Base-by-base conservation (phyloP, 176 grass and related monocot genomes). In the Thalia dealbata region DNA sequence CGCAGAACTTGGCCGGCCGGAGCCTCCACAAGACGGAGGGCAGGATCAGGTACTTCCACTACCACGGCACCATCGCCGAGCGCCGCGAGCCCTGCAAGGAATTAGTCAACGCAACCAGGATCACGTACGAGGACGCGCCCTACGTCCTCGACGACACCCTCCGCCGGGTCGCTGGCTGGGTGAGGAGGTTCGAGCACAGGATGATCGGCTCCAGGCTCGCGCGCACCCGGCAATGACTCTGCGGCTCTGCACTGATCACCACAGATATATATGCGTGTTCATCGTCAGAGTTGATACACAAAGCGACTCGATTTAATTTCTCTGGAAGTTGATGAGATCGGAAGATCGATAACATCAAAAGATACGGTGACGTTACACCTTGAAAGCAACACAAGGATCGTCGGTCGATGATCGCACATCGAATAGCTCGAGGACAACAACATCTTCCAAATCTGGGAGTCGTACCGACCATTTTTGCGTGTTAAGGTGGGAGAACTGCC, bases 41-140 rank as follows among this genome's bases (percentile, higher is more conserved):
- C 73, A 85, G 83, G 77, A 96, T 96, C 27, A 86, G 74, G 77
- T 91, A 96, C 75, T 96, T 87, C 59, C 92, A 96, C 52, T 96
- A 96, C 74, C 92, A 96, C 21, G 91, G 91, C 27, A 85, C 88
- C 0, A 91, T 91, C 76, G 88, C 85, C 14, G 59, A 87, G 73
- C 50, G 90, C 82, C 81, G 82, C 66, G 86, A 91, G 26, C 79
- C 80, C 0, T 91, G 92, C 79, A 54, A 50, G 28, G 50, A 83
- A 25, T 91, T 96, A 2, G 19, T 19, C 59, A 85, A 89, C 50
- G 74, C 65, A 9, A 81, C 63, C 35, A 76, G 45, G 26, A 42
- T 89, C 71, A 79, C 77, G 50, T 87, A 83, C 10, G 84, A 96
- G 59, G 82, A 86, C 52, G 81, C 71, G 71, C 86, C 86, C 0